phyloP scores from a whole-genome alignment of 2,329 filamentous ascomycete genomes.

The Colletotrichum echinochloae region DNA sequence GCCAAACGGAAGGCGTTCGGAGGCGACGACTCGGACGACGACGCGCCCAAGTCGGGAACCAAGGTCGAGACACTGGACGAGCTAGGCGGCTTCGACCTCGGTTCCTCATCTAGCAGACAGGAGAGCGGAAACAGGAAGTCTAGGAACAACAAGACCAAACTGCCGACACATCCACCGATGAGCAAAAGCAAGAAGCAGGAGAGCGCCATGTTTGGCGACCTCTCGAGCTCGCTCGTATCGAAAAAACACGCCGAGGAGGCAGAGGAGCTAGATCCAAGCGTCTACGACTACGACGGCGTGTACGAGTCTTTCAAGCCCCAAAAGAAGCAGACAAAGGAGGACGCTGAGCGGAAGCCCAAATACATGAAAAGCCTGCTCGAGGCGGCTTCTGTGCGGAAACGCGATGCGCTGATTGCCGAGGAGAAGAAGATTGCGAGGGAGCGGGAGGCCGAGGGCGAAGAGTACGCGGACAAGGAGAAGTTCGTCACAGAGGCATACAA shows the following conservation, averaged over 20 bases:
- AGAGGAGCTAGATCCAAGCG: slow-evolving; percentile 74
- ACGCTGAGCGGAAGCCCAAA: slow-evolving; percentile 74
- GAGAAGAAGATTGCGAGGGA: slow-evolving; percentile 85
- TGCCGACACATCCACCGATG: slow-evolving; percentile 55
- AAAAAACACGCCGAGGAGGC: slow-evolving; percentile 74
- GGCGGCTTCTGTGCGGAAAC: slow-evolving; percentile 80
- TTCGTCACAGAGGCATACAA: slow-evolving; percentile 89
- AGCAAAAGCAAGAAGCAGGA: slow-evolving; percentile 56
- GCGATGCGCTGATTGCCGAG: slow-evolving; percentile 81
- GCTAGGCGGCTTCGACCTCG: slow-evolving; percentile 62
- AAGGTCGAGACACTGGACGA: slow-evolving; percentile 70
- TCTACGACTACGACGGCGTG: slow-evolving; percentile 88
- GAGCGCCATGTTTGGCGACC: slow-evolving; percentile 69
- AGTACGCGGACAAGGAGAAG: slow-evolving; percentile 85
- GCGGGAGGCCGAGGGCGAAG: slow-evolving; percentile 83
- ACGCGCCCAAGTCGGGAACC: slow-evolving; percentile 50
- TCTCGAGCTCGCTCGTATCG: slow-evolving; percentile 73
- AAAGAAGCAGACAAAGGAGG: slow-evolving; percentile 65
- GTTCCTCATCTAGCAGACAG: slow-evolving; percentile 47
- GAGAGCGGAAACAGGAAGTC: slow-evolving; percentile 46
- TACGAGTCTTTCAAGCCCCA: slow-evolving; percentile 81
- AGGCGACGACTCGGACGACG: slow-evolving; percentile 68
- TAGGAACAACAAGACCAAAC: slow-evolving; percentile 50
- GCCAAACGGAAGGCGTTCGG: slow-evolving; percentile 69
- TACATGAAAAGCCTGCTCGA: slow-evolving; percentile 82